phyloP scores from a whole-genome alignment of 2,329 filamentous ascomycete species.

The Fusarium hostae region DNA sequence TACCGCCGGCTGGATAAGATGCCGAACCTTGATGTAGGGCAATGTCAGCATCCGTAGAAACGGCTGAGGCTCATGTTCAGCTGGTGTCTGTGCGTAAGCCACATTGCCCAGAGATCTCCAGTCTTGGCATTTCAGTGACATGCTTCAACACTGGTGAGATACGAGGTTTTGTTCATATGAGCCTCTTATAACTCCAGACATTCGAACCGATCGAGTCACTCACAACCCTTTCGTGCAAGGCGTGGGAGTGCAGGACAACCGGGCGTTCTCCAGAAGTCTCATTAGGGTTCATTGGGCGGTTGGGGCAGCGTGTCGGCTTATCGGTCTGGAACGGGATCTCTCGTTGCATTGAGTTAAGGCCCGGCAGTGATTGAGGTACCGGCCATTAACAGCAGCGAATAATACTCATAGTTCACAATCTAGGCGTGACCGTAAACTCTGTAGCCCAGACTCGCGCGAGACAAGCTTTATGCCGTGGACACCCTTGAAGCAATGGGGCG shows the following conservation, averaged over 20 bases:
- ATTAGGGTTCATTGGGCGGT: neutral
- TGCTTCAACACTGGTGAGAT: neutral
- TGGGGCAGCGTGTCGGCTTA: neutral
- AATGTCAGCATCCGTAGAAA: neutral
- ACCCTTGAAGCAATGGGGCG: accelerated
- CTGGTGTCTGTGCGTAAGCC: neutral
- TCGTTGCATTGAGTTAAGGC: neutral
- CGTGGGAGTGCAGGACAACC: neutral
- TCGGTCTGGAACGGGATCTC: neutral
- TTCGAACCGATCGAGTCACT: neutral
- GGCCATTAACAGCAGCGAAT: neutral
- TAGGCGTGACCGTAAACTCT: neutral
- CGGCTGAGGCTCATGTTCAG: neutral
- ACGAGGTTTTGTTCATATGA: neutral
- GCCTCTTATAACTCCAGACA: neutral
- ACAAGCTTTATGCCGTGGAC: neutral
- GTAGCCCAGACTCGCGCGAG: neutral
- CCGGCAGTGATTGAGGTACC: neutral
- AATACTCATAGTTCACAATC: accelerated
- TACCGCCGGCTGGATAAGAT: neutral
- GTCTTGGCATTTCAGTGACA: neutral
- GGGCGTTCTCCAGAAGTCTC: neutral
- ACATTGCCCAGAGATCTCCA: neutral
- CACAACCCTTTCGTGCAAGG: neutral
- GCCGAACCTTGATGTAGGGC: neutral